A percentile compares a stretch with the other conserved stretches of the same genome.
Evolutionary conservation across 1,284 basidiomycete species (phyloP).

Genomic region (Tilletia setariae): DNA sequence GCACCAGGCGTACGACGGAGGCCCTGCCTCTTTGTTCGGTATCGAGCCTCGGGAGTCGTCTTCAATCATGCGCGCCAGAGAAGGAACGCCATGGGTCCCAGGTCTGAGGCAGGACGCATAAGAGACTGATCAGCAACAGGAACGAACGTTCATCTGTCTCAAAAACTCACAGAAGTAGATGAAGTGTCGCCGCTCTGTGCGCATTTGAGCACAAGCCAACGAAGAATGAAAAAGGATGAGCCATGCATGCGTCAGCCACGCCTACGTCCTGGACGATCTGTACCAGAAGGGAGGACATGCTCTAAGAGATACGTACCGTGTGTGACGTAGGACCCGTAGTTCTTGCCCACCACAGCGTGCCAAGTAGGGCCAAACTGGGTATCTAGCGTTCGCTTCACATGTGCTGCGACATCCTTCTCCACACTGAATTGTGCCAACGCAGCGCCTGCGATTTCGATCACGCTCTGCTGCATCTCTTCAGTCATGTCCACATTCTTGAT

Average conservation of each 20-base stretch:
- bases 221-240: not conserved
- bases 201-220: not conserved
- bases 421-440: slow-evolving; percentile 86
- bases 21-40: no score
- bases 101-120: slow-evolving; percentile 31
- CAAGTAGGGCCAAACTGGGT: slow-evolving; percentile 84
- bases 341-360: slow-evolving; percentile 97
- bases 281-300: not conserved
- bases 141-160: no score
- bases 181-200: slow-evolving; percentile 50
- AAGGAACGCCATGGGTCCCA: slow-evolving; percentile 51
- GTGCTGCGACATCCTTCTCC: slow-evolving; percentile 93
- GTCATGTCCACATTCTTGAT: slow-evolving; percentile 97
- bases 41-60: no score
- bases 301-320: slow-evolving; percentile 78
- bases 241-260: no score
- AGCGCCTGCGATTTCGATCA: slow-evolving; percentile 77
- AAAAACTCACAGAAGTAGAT: slow-evolving; percentile 55
- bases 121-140: not conserved
- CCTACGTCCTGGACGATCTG: not conserved
- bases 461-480: slow-evolving; percentile 91
- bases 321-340: slow-evolving; percentile 85
- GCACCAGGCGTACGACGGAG: no score
- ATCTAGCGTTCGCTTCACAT: slow-evolving; percentile 98
- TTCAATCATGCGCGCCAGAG: slow-evolving; percentile 46